Percentiles rank a stretch among this genome's conserved stretches.
phyloP scores from a whole-genome alignment of 805 yeast species.

The Starmerella bombi region DNA sequence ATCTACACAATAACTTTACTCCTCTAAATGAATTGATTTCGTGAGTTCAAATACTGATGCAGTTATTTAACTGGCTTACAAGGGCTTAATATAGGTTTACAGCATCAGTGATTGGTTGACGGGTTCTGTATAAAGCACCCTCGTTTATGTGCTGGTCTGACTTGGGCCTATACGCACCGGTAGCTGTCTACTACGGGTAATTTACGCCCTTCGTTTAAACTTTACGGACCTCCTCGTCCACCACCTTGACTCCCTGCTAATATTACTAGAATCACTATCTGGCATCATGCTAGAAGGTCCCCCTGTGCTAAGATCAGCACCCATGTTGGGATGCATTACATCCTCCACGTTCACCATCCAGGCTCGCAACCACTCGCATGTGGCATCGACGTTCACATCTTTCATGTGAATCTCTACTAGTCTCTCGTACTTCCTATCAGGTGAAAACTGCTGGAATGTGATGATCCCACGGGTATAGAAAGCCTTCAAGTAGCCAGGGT shows the following conservation, averaged over 20 bases:
- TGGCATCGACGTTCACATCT: neutral
- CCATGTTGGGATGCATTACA: neutral
- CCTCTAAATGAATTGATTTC: too few species aligned
- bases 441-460: conserved; percentile 1
- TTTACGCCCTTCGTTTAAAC: too few species aligned
- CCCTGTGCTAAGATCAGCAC: neutral
- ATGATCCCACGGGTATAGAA: conserved; percentile 1
- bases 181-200: too few species aligned
- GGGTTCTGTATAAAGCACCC: too few species aligned
- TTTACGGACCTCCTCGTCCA: too few species aligned
- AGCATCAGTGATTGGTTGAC: too few species aligned
- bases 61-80: too few species aligned
- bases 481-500: conserved; percentile 1
- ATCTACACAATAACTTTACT: too few species aligned
- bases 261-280: conserved; percentile 1
- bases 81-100: too few species aligned
- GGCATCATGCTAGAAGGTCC: neutral
- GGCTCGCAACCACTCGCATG: conserved; percentile 8
- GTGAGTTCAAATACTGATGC: too few species aligned
- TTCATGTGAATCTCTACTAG: conserved; percentile 10
- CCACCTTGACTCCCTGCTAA: conserved; percentile 6
- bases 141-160: too few species aligned
- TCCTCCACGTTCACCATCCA: conserved; percentile 1
- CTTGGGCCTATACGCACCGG: too few species aligned
- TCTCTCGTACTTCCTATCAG: neutral